Base-by-base conservation (phyloP, 768 basidiomycete species). In the Lactifluus hygrophoroides region DNA sequence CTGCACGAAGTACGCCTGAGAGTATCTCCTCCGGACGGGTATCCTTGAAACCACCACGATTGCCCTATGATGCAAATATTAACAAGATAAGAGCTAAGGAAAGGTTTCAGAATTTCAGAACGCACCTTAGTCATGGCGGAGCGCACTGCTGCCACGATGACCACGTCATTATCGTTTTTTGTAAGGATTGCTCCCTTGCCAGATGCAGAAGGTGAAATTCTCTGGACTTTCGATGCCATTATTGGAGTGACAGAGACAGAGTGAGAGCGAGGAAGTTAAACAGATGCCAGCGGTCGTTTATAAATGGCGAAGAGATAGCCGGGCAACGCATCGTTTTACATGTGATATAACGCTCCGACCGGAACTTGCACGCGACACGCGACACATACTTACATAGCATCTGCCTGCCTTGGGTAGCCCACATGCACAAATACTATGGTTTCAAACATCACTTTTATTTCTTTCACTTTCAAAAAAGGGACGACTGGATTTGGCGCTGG, bases 41-140 rank as follows among this genome's bases (percentile, higher is more conserved):
- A 72, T 94, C 90, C 72, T 92, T 92, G 80, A 93, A 94, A 14
- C 86, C 89, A 54, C 93, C 93, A 68, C 92, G 94, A 68, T 78
- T 84, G 25, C 81, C 82, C 88, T 90, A 63, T 16, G 56, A 28
- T 44, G 48, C 45, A 28, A n/a, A 30, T 46, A 30, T 54, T 21
- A 44, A 25, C 23, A 50, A 50, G 38, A 51, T 51, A 64, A 50
- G 28, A 30, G 32, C 19, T n/a, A 17, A 14, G 46, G n/a, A 50
- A 59, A 35, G 30, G n/a, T 17, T 27, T 38, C 7, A 7, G 13
- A 44, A 9, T 68, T n/a, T n/a, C n/a, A n/a, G 54, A 34, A 90
- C 6, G 6, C 19, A 43, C 92, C 80, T 94, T 95, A 30, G 94
- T 96, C 59, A 95, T 79, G 25, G 96, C 90, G 45, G 94, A 92